These are phyloP conservation scores for Purpureocillium lavendulum DNA, from an alignment of 2,329 filamentous ascomycete species.

Conservation along the genomic window DNA sequence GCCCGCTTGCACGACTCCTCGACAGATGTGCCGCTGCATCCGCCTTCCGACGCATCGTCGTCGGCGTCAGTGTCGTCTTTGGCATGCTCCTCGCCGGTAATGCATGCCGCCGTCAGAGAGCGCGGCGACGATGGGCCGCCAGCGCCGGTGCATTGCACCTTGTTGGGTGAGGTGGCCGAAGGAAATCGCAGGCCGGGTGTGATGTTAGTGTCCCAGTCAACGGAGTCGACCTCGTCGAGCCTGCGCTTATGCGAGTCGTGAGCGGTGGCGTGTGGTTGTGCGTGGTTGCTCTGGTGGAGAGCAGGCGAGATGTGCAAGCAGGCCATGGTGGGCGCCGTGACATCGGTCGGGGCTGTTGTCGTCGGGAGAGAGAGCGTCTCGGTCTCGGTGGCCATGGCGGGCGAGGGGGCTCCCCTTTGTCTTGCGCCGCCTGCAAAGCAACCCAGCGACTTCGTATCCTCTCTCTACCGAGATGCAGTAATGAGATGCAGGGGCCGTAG, in stretches of 20 bases:
- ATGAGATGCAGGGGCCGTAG: no score
- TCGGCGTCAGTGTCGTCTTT: not conserved
- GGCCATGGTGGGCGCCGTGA: conserved; percentile 17
- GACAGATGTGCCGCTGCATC: conserved; percentile 9
- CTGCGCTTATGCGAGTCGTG: conserved; percentile 3
- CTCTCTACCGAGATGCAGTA: no score
- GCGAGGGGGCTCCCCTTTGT: not conserved
- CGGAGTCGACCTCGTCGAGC: conserved; percentile 8
- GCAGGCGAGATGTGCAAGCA: not conserved
- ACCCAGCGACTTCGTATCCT: no score
- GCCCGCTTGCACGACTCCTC: conserved; percentile 29
- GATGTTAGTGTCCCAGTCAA: conserved; percentile 22
- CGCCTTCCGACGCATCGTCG: not conserved
- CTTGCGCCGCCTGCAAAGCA: no score
- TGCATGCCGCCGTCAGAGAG: not conserved
- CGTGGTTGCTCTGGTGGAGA: conserved; percentile 3
- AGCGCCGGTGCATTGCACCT: no score
- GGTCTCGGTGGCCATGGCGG: conserved; percentile 20
- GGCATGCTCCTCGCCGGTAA: not conserved
- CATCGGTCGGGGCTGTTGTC: conserved; percentile 21
- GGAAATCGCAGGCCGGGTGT: conserved; percentile 8
- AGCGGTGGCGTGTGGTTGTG: conserved; percentile 6
- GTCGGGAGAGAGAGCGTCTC: conserved; percentile 22
- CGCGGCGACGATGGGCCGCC: not conserved
- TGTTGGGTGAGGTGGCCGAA: not conserved